Evolutionary conservation across 306 rosid species (phyloP).

Genomic region (Hylodesmum podocarpum): DNA sequence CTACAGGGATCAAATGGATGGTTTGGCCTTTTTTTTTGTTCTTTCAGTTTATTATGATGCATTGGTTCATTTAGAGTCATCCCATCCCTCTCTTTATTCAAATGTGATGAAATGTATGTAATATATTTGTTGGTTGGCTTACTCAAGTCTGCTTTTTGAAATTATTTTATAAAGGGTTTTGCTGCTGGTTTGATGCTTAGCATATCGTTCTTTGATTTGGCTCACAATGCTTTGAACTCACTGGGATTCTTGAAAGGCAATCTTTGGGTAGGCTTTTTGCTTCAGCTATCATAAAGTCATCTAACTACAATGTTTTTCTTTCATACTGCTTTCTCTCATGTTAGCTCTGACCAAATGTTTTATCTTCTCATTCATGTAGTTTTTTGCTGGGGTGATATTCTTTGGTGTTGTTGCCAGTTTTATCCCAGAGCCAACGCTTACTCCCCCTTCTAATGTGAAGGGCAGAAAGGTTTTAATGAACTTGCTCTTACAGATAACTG

Average conservation of each 20-base stretch:
- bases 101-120: not conserved
- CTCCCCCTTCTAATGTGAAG: slow-evolving; percentile 63
- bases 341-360: slow-evolving; percentile 19
- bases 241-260: slow-evolving; percentile 93
- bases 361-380: slow-evolving; percentile 49
- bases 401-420: slow-evolving; percentile 77
- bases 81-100: not conserved
- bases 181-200: slow-evolving; percentile 98
- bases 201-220: slow-evolving; percentile 94
- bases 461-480: slow-evolving; percentile 60
- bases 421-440: slow-evolving; percentile 84
- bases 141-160: not conserved
- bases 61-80: not conserved
- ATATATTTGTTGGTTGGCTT: slow-evolving; percentile 8
- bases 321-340: not conserved
- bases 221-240: slow-evolving; percentile 94
- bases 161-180: slow-evolving; percentile 65
- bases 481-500: not conserved
- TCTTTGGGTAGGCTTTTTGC: slow-evolving; percentile 68
- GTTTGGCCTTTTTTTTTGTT: no score
- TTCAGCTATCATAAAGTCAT: not conserved
- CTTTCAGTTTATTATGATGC: not conserved
- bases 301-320: not conserved
- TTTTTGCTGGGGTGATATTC: slow-evolving; percentile 92
- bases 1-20: no score